Conservation (phyloP, 1,284 basidiomycete species). For the Salmacisia buchloeana region DNA sequence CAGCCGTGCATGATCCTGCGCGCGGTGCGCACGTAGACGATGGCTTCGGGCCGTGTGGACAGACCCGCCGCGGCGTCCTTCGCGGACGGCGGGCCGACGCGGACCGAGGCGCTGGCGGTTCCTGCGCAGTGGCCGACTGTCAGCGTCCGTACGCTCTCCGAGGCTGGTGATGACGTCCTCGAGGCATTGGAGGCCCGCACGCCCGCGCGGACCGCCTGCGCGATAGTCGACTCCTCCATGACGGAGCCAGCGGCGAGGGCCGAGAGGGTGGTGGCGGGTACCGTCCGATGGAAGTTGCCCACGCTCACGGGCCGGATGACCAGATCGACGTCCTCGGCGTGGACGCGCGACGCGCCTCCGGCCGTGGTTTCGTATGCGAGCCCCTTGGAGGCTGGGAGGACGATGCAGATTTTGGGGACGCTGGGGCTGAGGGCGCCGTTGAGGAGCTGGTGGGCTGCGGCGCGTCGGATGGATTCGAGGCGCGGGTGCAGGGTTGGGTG, state of each 20-base stretch:
- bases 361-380: conserved; percentile 32
- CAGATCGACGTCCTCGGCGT: conserved; percentile 24
- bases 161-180: background rate
- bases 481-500: conserved; percentile 22
- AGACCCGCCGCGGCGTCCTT: background rate
- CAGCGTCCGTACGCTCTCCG: conserved; percentile 18
- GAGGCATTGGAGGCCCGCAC: no score
- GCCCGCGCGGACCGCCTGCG: conserved; percentile 14
- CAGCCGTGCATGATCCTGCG: conserved; percentile 36
- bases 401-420: conserved; percentile 47
- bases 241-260: conserved; percentile 31
- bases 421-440: conserved; percentile 22
- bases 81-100: conserved; percentile 4
- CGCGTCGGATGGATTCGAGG: conserved; percentile 30
- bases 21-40: conserved; percentile 39
- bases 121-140: conserved; percentile 47
- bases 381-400: conserved; percentile 23
- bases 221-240: conserved; percentile 24
- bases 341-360: conserved; percentile 16
- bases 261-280: conserved; percentile 41
- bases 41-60: conserved; percentile 17
- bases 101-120: conserved; percentile 30
- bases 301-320: conserved; percentile 34
- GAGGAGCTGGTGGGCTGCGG: conserved; percentile 12
- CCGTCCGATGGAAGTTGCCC: conserved; percentile 40